Evolutionary conservation across 805 yeast genomes (phyloP).

Genomic region (Nakazawaea siamensis): DNA sequence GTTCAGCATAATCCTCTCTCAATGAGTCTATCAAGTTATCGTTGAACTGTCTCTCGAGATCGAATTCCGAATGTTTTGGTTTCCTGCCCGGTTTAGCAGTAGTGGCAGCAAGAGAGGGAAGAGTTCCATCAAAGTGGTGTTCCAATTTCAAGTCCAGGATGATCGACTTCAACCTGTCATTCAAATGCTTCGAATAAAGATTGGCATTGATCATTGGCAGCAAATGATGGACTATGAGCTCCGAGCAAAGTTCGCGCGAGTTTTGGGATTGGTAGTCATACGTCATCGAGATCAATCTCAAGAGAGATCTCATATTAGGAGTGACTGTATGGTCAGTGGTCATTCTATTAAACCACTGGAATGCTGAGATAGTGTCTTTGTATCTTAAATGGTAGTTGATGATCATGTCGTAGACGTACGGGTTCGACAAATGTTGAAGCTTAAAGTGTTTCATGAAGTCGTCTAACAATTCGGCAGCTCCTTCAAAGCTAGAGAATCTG

Average conservation of each 20-base stretch:
- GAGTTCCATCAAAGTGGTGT: background rate
- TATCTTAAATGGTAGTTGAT: constrained; percentile 4
- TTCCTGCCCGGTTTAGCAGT: background rate
- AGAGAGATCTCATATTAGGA: background rate
- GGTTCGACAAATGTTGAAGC: background rate
- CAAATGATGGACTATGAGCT: constrained; percentile 1
- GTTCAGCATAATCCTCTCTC: background rate
- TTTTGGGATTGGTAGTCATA: background rate
- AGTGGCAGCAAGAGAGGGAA: background rate
- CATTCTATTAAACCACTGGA: constrained; percentile 6
- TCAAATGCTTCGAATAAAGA: background rate
- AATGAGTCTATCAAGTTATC: constrained; percentile 3
- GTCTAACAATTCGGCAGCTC: constrained; percentile 5
- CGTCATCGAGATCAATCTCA: constrained; percentile 1
- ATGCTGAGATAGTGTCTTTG: constrained; percentile 1
- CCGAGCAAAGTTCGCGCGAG: background rate
- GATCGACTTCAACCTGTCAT: background rate
- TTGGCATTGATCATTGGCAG: constrained; percentile 1
- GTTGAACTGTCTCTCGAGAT: constrained; percentile 1
- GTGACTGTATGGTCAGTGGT: background rate
- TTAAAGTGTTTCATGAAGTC: constrained; percentile 1
- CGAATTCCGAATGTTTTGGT: no score
- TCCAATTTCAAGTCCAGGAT: constrained; percentile 1
- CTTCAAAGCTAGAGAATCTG: constrained; percentile 5
- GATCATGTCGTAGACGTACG: constrained; percentile 4